Evolutionary conservation across 768 basidiomycete genomes (phyloP).

Genomic region (Termitomyces sp.): DNA sequence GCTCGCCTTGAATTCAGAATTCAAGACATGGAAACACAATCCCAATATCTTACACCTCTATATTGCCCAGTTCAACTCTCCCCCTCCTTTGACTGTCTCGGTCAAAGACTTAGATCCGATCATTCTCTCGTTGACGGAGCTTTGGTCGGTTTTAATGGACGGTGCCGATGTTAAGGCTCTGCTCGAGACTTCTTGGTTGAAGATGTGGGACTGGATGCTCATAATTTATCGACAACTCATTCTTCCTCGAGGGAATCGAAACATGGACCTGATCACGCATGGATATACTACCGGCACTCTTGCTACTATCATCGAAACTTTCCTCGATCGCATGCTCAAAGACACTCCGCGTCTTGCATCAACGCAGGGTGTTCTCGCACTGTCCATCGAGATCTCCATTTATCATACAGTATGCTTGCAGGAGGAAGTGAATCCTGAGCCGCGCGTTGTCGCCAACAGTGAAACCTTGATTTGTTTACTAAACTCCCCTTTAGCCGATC

Average conservation of each 20-base stretch:
- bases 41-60: neutral
- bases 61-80: neutral
- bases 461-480: neutral
- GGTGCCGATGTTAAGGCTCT: neutral
- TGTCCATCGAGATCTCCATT: neutral
- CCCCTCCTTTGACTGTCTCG: neutral
- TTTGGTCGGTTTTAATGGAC: neutral
- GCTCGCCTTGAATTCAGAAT: neutral
- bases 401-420: neutral
- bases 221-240: neutral
- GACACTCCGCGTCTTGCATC: neutral
- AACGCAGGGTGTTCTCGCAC: neutral
- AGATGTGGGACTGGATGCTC: neutral
- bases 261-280: neutral
- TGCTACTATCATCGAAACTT: neutral
- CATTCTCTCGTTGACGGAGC: neutral
- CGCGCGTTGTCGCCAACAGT: neutral
- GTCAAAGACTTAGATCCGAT: neutral
- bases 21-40: neutral
- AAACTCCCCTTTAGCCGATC: neutral
- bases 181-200: neutral
- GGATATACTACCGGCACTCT: neutral
- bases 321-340: neutral
- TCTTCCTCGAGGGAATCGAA: neutral
- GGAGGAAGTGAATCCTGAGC: rapidly evolving